Percentiles rank a stretch among this genome's conserved stretches.
These are phyloP conservation scores for Cyberlindnera xylosilytica DNA, from an alignment of 805 yeast species.

Conservation along the genomic window DNA sequence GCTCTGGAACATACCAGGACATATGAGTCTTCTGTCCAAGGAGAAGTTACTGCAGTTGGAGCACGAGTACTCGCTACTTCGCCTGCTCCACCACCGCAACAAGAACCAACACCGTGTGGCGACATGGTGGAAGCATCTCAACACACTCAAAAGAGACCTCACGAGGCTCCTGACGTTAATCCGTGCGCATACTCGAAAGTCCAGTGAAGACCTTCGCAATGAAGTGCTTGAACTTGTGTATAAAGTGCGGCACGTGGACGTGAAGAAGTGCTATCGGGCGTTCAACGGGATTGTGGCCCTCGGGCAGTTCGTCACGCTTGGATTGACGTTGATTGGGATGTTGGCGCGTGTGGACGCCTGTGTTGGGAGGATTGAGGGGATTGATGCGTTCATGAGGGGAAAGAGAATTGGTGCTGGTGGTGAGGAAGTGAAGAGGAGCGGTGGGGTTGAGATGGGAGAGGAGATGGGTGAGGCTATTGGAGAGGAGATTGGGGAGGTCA, in stretches of 20 bases:
- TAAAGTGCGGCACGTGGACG: constrained; percentile 34
- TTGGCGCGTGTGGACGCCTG: constrained; percentile 42
- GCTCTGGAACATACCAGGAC: no score
- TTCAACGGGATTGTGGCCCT: constrained; percentile 67
- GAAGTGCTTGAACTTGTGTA: no score
- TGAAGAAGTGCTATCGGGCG: constrained; percentile 51
- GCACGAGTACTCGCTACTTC: constrained; percentile 57
- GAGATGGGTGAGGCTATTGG: constrained; percentile 29
- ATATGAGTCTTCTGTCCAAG: neutral
- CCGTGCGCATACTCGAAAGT: no score
- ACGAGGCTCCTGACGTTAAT: no score
- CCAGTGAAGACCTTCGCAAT: no score
- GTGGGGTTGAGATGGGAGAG: constrained; percentile 23
- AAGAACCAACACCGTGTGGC: constrained; percentile 72
- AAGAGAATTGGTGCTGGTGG: neutral
- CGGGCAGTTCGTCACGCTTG: constrained; percentile 76
- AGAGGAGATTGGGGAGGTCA: neutral
- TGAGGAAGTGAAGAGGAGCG: neutral
- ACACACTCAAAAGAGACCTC: constrained; percentile 56
- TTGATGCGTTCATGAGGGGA: constrained; percentile 3
- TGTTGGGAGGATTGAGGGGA: constrained; percentile 15
- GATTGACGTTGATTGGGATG: constrained; percentile 62
- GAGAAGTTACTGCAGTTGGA: constrained; percentile 17
- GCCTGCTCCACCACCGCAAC: constrained; percentile 66
- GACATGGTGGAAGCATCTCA: constrained; percentile 73